Evolutionary conservation across 768 basidiomycete genomes (phyloP), one percentile per base, ranked within the genome.

Genomic region (Leucocoprinus birnbaumii): DNA sequence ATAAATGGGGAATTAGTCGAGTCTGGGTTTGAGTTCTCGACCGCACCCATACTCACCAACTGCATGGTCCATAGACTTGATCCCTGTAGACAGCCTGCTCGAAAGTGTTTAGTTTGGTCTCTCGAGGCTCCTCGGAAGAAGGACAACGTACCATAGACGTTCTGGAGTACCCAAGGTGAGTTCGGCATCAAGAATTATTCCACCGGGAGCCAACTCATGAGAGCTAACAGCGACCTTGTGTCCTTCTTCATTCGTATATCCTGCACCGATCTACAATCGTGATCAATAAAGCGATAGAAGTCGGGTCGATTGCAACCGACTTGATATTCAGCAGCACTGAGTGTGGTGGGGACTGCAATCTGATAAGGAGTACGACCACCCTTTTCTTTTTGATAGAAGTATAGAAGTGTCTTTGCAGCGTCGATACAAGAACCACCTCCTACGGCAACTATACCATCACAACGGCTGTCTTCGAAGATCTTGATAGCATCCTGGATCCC

Each of bases 401-500:
- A 85, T 7, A 86, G 65, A 25, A 91, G 86, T 0, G 83, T 84
- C 65, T 93, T 92, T 19, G 86, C 72, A 1, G 86, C 88, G 65
- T 91, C 91, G 55, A 91, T 75, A 11, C 89, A 88, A 1, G 89
- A 91, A 47, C 90, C 91, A 21, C 91, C 90, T 2, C 91, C 91
- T 41, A 91, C 75, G 24, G 87, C 73, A 37, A 93, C 79, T 59
- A 91, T 81, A 19, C 85, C 75, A 63, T 91, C 84, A 56, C 86
- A 86, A 10, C 75, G 75, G 21, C 76, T 68, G 9, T 82, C 75
- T 43, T 74, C 79, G 71, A 87, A 83, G 1, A 71, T 65, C 57
- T 80, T 70, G 53, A 83, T 72, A 25, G 83, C 87, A 13, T 73
- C 74, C 16, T 73, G 68, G 59, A 91, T 87, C 11, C 80, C 87